Evolutionary conservation across 2,329 filamentous ascomycete genomes (phyloP), one percentile per base, ranked within the genome.

Genomic region (Aspergillus luchuensis): DNA sequence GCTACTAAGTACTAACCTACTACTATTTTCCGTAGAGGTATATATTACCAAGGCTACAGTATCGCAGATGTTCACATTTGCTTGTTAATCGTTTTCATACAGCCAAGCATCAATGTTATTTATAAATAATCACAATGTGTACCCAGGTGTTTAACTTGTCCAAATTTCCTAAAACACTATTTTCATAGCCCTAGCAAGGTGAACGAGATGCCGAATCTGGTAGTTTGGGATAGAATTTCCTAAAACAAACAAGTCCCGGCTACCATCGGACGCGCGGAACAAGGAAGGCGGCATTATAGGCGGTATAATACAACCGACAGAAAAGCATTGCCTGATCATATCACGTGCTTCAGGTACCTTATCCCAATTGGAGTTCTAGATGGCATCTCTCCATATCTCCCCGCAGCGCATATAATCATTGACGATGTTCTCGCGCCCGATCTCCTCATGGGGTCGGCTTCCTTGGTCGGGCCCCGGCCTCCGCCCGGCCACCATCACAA

Each of bases 401-500:
- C 57, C 63, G 60, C 55, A 43, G 39, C 60, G 53, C 56, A 50
- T 56, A 54, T 38, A 66, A 33, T 17, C 25, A 45, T 59, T 56
- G 51, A 60, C 49, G 54, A 75, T 76, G 74, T 67, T 73, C 62
- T 64, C 69, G 60, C 69, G 68, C 60, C 61, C 69, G 54, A 39
- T 69, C 10, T 66, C 68, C 53, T 67, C 63, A 53, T 69, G 67
- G 64, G 66, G 71, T 19, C 67, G 66, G 38, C 65, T 67, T 49
- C 59, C 61, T 41, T 55, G 64, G n/a, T 56, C 56, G 13, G 62
- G 64, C 19, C 23, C 23, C 4, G 65, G 62, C 21, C 52, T 62
- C 7, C 50, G 61, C 13, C 63, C 62, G 19, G 60, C 70, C 38
- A 43, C 53, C 43, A 63, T 51, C 45, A 30, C 63, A 1, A 63